A percentile compares a stretch with the other conserved stretches of the same genome.
phyloP scores from a whole-genome alignment of 1,284 basidiomycete genomes.

The Schizopora paradoxa region DNA sequence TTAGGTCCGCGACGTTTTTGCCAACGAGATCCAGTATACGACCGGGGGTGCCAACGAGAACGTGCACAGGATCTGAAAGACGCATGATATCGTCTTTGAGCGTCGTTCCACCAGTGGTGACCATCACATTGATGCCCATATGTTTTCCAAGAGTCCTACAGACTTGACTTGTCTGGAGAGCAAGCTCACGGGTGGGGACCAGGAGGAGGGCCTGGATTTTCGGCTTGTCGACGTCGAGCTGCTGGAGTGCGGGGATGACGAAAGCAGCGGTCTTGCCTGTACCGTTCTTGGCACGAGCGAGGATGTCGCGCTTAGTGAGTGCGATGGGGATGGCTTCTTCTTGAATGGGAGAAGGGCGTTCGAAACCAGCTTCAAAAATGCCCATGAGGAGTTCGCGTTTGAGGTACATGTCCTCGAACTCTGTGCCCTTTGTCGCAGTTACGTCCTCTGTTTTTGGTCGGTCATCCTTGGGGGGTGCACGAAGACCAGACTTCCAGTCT shows the following conservation, averaged over 20 bases:
- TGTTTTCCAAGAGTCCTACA: slow-evolving; percentile 97
- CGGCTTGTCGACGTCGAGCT: slow-evolving; percentile 79
- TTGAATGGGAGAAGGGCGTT: slow-evolving; percentile 95
- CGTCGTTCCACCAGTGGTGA: slow-evolving; percentile 97
- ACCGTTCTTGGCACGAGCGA: slow-evolving; percentile 88
- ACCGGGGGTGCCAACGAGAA: slow-evolving; percentile 96
- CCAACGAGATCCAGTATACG: slow-evolving; percentile 93
- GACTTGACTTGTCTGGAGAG: slow-evolving; percentile 94
- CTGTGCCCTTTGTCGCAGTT: slow-evolving; percentile 82
- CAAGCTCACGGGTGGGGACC: slow-evolving; percentile 93
- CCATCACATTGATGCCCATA: slow-evolving; percentile 95
- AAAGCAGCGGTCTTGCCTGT: slow-evolving; percentile 98
- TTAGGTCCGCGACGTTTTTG: slow-evolving; percentile 91
- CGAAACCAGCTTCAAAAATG: slow-evolving; percentile 96
- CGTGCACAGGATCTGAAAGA: slow-evolving; percentile 86
- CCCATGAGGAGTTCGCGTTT: slow-evolving; percentile 70
- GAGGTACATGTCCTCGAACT: slow-evolving; percentile 78
- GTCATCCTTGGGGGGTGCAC: slow-evolving; percentile 83
- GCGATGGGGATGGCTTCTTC: slow-evolving; percentile 94
- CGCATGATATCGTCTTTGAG: slow-evolving; percentile 97
- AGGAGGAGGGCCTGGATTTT: slow-evolving; percentile 96
- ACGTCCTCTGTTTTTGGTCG: slow-evolving; percentile 96
- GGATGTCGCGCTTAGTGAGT: slow-evolving; percentile 83
- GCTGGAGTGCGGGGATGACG: slow-evolving; percentile 94
- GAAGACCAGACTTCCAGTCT: slow-evolving; percentile 72